Evolutionary conservation across 2,329 filamentous ascomycete species (phyloP).

Genomic region (Beauveria rudraprayagi): DNA sequence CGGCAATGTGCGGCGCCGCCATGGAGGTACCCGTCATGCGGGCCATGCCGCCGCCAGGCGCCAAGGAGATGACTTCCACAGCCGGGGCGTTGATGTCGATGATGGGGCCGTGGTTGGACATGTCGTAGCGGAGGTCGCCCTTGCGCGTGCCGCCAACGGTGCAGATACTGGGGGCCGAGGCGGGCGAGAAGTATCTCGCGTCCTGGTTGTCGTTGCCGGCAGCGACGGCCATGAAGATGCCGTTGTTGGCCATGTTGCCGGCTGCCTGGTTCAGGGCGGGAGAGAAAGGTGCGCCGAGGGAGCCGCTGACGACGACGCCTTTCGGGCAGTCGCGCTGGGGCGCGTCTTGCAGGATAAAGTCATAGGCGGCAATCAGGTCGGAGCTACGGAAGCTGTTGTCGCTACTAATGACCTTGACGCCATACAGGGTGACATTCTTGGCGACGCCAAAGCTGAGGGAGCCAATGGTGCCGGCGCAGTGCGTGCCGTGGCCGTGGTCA

Average conservation of each 20-base stretch:
- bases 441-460: constrained; percentile 20
- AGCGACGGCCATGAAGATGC: constrained; percentile 37
- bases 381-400: background rate
- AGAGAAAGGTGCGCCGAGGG: constrained; percentile 30
- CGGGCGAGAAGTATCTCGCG: constrained; percentile 30
- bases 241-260: constrained; percentile 28
- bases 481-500: constrained; percentile 26
- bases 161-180: constrained; percentile 33
- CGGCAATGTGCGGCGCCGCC: constrained; percentile 17
- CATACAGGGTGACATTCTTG: constrained; percentile 28
- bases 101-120: constrained; percentile 37
- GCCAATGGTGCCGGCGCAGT: constrained; percentile 15
- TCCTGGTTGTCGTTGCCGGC: constrained; percentile 37
- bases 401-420: constrained; percentile 29
- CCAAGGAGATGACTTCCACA: constrained; percentile 34
- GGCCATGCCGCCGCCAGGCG: constrained; percentile 31
- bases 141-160: constrained; percentile 38
- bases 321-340: constrained; percentile 17
- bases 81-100: constrained; percentile 42
- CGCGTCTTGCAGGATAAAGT: constrained; percentile 32
- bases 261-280: constrained; percentile 33
- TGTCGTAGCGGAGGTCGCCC: constrained; percentile 28
- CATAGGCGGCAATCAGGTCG: constrained; percentile 13
- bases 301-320: constrained; percentile 35
- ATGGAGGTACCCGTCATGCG: constrained; percentile 39